Evolutionary conservation across 2,329 filamentous ascomycete species (phyloP).

Genomic region (Cladophialophora immunda): DNA sequence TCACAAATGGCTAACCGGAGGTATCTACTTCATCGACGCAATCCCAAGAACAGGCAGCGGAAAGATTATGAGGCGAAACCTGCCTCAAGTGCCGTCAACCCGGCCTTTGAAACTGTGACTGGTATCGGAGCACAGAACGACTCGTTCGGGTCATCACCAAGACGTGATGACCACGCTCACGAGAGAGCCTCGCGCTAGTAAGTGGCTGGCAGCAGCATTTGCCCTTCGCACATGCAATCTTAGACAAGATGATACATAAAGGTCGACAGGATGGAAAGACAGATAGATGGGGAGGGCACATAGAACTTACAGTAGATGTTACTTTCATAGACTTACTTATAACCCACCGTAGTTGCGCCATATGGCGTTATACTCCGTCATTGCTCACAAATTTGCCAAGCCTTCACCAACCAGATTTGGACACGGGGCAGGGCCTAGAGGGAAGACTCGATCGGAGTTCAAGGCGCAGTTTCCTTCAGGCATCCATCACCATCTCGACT

Average conservation of each 20-base stretch:
- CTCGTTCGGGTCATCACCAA: not conserved
- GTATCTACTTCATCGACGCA: slow-evolving; percentile 54
- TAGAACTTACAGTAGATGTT: no score
- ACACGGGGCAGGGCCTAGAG: not conserved
- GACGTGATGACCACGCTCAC: not conserved
- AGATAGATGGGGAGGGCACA: no score
- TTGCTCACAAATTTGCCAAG: not conserved
- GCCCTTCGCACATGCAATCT: not conserved
- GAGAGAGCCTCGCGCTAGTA: not conserved
- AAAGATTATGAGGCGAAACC: slow-evolving; percentile 43
- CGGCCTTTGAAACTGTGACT: slow-evolving; percentile 11
- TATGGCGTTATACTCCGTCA: not conserved
- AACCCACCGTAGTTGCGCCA: not conserved
- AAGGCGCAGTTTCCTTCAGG: slow-evolving; percentile 2
- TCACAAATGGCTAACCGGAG: slow-evolving; percentile 56
- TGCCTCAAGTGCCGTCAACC: not conserved
- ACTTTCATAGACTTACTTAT: not conserved
- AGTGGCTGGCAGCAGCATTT: not conserved
- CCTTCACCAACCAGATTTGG: not conserved
- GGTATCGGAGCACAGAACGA: not conserved
- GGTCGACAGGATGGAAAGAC: not conserved
- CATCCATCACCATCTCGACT: not conserved
- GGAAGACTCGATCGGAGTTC: not conserved
- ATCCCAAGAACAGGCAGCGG: slow-evolving; percentile 58
- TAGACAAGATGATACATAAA: not conserved